Base-by-base conservation (phyloP, 106 monocot genomes). In the Phalaenopsis equestris region DNA sequence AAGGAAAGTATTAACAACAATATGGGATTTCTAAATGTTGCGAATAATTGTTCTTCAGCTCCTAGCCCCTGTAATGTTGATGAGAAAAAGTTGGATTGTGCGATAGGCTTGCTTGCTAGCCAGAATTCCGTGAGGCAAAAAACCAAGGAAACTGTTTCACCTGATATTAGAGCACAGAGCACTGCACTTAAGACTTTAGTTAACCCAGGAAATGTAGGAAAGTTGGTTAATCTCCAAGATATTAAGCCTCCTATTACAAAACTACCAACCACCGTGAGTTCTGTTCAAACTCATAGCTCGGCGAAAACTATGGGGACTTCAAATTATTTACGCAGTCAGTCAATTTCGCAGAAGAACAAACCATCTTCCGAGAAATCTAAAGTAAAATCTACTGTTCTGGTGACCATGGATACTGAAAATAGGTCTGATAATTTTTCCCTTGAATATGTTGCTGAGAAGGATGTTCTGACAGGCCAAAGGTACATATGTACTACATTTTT, bases 351-450 rank as follows among this genome's bases (percentile, higher is more conserved):
- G 46, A 92, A 87, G 80, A 85, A 45, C 41, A 88, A 64, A 65
- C 19, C 79, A 78, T 80, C 85, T 77, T 78, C 73, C 67, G 17
- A 41, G 64, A 93, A 96, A 80, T 45, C 57, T 11, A 84, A 55
- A n/a, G 30, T 70, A 30, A 96, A 93, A 79, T 65, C 82, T 68
- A 85, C 78, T 70, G 24, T 82, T 30, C 73, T 18, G 42, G 75
- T 67, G 38, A 68, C 36, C 79, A 74, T 48, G 15, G 76, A 41
- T 10, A 43, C 78, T 15, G 90, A 93, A 75, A 89, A 93, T 56
- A 93, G 85, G 82, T 80, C 83, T 68, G 79, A 85, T 55, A 96
- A 91, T 79, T 87, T 84, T 82, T 91, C 91, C 43, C 85, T 80
- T 36, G 93, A 91, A 81, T 38, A 56, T 2, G 85, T 79, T 76